These are phyloP conservation scores for Ceratocystis cubensis DNA, from an alignment of 2,329 filamentous ascomycete species.

Conservation along the genomic window DNA sequence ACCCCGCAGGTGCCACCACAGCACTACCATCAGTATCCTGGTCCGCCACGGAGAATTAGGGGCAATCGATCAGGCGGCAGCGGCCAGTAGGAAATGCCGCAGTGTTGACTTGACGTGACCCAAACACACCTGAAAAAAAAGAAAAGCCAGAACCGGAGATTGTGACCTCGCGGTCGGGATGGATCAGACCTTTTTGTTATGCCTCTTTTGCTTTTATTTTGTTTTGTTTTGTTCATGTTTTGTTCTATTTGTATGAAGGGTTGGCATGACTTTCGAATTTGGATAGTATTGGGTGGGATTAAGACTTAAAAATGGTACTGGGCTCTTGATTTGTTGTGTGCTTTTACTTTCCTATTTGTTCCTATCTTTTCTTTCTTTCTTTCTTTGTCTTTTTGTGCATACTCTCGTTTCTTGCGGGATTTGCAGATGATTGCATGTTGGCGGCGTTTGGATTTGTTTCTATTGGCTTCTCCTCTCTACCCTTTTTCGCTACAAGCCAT, in stretches of 20 bases:
- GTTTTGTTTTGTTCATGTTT: neutral
- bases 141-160: constrained; percentile 5
- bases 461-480: neutral
- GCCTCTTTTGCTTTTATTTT: constrained; percentile 7
- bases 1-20: constrained; percentile 14
- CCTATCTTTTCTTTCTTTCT: neutral
- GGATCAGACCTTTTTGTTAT: neutral
- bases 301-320: constrained; percentile 8
- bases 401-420: neutral
- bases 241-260: neutral
- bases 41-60: constrained; percentile 13
- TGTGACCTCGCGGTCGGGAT: constrained; percentile 7
- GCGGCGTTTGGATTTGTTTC: neutral
- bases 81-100: neutral
- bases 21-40: constrained; percentile 18
- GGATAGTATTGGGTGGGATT: constrained; percentile 2
- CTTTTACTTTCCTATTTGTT: neutral
- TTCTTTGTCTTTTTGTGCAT: neutral
- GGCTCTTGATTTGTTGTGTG: constrained; percentile 2
- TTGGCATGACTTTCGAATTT: constrained; percentile 6
- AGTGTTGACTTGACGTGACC: neutral
- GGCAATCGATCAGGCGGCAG: neutral
- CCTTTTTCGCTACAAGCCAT: neutral
- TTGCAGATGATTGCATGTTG: neutral
- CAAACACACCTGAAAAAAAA: neutral